These are phyloP conservation scores for Aspergillus pseudoterreus DNA, from an alignment of 2,329 filamentous ascomycete genomes.

Conservation along the genomic window DNA sequence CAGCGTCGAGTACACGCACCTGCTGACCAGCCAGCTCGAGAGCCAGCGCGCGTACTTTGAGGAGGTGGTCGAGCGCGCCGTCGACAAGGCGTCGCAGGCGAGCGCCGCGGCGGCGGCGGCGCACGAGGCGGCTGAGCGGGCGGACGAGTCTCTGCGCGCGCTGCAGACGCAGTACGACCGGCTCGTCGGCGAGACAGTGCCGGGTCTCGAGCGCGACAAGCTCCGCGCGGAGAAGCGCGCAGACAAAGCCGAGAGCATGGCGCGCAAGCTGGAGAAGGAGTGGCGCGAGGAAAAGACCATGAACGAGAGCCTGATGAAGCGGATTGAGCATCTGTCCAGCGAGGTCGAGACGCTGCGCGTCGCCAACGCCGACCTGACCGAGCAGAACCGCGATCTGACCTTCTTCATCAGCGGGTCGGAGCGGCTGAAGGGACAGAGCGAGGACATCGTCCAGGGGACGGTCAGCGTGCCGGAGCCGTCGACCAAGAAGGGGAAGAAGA, in stretches of 20 bases:
- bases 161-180: slow-evolving; percentile 55
- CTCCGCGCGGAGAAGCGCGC: slow-evolving; percentile 65
- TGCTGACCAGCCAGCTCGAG: slow-evolving; percentile 88
- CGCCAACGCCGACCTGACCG: slow-evolving; percentile 69
- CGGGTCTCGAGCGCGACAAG: slow-evolving; percentile 68
- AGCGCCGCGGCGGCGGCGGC: slow-evolving; percentile 48
- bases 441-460: slow-evolving; percentile 72
- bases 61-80: slow-evolving; percentile 82
- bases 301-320: slow-evolving; percentile 72
- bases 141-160: slow-evolving; percentile 52
- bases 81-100: slow-evolving; percentile 80
- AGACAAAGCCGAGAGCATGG: slow-evolving; percentile 69
- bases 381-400: slow-evolving; percentile 80
- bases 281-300: slow-evolving; percentile 85
- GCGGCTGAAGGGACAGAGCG: slow-evolving; percentile 67
- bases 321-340: slow-evolving; percentile 64
- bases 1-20: slow-evolving; percentile 88
- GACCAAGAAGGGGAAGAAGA: slow-evolving; percentile 39
- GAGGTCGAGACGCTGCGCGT: slow-evolving; percentile 55
- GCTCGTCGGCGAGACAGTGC: slow-evolving; percentile 56
- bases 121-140: slow-evolving; percentile 64
- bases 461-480: slow-evolving; percentile 59
- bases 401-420: slow-evolving; percentile 85
- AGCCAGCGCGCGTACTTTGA: slow-evolving; percentile 92
- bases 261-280: slow-evolving; percentile 69